Evolutionary conservation across 495 filamentous ascomycete species (phyloP).

Genomic region (Neurospora sp.): DNA sequence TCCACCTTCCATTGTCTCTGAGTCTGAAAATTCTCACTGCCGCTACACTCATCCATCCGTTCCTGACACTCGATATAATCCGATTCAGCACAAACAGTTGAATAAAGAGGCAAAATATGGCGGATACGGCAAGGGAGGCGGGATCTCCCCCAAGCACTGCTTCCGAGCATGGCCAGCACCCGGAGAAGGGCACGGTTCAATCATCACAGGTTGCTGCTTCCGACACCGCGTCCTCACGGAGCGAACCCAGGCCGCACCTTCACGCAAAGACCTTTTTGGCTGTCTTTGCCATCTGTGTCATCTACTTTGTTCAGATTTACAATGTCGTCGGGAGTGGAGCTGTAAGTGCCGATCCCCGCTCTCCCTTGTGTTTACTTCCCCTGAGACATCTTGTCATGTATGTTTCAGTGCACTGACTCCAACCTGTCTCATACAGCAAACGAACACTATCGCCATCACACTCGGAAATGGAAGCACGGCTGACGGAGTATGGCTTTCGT

Average conservation of each 20-base stretch:
- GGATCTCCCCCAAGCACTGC: background rate
- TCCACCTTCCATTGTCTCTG: background rate
- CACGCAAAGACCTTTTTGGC: constrained; percentile 24
- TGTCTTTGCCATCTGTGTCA: constrained; percentile 21
- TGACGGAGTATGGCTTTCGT: constrained; percentile 16
- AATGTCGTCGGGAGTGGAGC: constrained; percentile 23
- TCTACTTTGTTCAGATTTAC: constrained; percentile 24
- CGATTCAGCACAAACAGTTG: background rate
- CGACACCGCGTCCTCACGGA: background rate
- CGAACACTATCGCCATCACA: constrained; percentile 16
- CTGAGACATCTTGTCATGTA: background rate
- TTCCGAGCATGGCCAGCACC: background rate
- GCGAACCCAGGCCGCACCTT: constrained; percentile 15
- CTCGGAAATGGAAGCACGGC: constrained; percentile 9
- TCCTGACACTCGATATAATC: background rate
- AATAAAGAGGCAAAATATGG: background rate
- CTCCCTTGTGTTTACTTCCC: background rate
- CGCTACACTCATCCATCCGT: background rate
- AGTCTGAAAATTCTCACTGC: background rate
- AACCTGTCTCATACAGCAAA: constrained; percentile 6
- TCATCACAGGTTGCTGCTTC: background rate
- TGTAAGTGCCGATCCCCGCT: constrained; percentile 9
- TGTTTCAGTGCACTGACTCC: background rate
- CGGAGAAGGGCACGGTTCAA: constrained; percentile 4
- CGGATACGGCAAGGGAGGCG: background rate